Evolutionary conservation across 768 basidiomycete genomes (phyloP).

Genomic region (Brasilioporus rufonigricans): DNA sequence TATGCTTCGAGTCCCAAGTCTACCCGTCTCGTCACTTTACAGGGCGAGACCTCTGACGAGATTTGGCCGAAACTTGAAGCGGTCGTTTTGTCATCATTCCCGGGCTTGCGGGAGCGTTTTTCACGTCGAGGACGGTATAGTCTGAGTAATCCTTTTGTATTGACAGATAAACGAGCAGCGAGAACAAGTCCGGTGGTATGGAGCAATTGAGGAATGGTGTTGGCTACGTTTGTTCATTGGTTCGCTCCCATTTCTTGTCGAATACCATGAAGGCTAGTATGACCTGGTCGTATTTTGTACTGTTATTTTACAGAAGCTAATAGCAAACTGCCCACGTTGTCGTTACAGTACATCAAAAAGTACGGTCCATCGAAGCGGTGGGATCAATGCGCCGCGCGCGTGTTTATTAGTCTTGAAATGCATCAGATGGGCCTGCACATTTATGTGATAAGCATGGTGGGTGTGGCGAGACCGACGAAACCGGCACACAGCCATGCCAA

Average conservation of each 20-base stretch:
- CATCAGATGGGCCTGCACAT: neutral
- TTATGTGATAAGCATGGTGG: neutral
- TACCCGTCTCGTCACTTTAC: slow-evolving; percentile 52
- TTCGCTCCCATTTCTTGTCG: slow-evolving; percentile 2
- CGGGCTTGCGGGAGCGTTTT: slow-evolving; percentile 51
- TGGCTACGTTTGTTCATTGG: neutral
- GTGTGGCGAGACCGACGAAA: neutral
- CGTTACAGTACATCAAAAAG: too few species aligned
- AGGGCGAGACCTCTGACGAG: slow-evolving; percentile 79
- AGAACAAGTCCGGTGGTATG: slow-evolving; percentile 17
- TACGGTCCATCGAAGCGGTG: neutral
- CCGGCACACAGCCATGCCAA: slow-evolving; percentile 10
- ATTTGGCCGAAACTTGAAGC: slow-evolving; percentile 85
- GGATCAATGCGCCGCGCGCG: neutral
- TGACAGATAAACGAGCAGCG: slow-evolving; percentile 17
- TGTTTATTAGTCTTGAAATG: neutral
- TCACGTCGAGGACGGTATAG: slow-evolving; percentile 48
- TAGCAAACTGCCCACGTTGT: neutral
- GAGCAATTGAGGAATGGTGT: slow-evolving; percentile 10
- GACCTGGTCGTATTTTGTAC: slow-evolving; percentile 12
- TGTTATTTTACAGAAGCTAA: neutral
- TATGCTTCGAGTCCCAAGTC: slow-evolving; percentile 46
- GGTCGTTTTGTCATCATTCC: slow-evolving; percentile 55
- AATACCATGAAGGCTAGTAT: neutral
- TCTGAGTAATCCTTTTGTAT: slow-evolving; percentile 52